phyloP scores from a whole-genome alignment of 768 basidiomycete genomes.

The Auriscalpium microsporum region DNA sequence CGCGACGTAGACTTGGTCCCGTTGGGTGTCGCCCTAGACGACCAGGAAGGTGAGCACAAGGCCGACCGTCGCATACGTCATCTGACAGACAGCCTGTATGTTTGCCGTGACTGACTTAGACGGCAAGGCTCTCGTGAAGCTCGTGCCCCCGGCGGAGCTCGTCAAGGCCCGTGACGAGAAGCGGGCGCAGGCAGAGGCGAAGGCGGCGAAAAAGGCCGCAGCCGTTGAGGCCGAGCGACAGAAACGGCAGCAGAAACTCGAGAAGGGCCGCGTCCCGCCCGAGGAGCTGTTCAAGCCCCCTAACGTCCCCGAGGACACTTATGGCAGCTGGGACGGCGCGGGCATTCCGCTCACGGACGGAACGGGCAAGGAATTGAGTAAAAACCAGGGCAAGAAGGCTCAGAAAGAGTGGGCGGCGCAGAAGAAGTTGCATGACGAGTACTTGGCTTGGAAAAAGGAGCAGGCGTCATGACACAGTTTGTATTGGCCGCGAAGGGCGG shows the following conservation, averaged over 20 bases:
- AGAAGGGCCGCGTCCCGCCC: constrained; percentile 72
- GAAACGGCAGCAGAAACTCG: constrained; percentile 70
- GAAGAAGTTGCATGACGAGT: constrained; percentile 75
- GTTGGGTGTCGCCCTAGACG: constrained; percentile 93
- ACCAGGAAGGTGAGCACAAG: constrained; percentile 70
- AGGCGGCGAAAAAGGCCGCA: constrained; percentile 72
- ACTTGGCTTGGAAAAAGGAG: constrained; percentile 40
- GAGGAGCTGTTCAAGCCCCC: constrained; percentile 80
- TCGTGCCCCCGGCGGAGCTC: constrained; percentile 75
- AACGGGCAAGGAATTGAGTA: constrained; percentile 78
- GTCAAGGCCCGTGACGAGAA: constrained; percentile 87
- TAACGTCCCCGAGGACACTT: constrained; percentile 61
- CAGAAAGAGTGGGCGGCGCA: constrained; percentile 68
- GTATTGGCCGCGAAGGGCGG: background rate
- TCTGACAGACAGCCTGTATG: background rate
- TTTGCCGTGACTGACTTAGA: constrained; percentile 41
- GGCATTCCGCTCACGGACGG: constrained; percentile 83
- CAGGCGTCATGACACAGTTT: constrained; percentile 1
- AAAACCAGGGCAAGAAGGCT: constrained; percentile 69
- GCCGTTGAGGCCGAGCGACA: constrained; percentile 53
- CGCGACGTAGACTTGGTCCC: constrained; percentile 86
- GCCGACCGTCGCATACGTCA: background rate
- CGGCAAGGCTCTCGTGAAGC: constrained; percentile 91
- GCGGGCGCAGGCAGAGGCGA: constrained; percentile 61
- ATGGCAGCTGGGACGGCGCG: constrained; percentile 73